Evolutionary conservation across 2,329 filamentous ascomycete genomes (phyloP), one percentile per base, ranked within the genome.

Genomic region (Ophiognomonia clavigignenti-juglandacearum): DNA sequence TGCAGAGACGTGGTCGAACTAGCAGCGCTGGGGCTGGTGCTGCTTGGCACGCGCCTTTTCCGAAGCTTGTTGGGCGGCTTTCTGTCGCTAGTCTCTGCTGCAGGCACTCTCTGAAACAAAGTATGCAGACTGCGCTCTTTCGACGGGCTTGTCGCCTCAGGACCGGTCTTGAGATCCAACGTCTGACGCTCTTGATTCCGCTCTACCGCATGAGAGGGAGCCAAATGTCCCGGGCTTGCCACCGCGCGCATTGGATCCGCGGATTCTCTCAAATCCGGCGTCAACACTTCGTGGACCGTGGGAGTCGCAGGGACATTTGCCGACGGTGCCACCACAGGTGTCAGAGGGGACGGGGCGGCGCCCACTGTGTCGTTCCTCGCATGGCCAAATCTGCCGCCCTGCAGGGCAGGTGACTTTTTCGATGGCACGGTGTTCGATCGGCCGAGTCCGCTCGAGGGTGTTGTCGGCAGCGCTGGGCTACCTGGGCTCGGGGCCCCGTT

Each of bases 361-460:
- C 63, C 53, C 47, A 45, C 56, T 41, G 39, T 54, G 51, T 55
- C 62, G 20, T 52, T 53, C 43, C 55, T 58, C 41, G 56, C 66
- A 65, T 51, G 75, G 26, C 79, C 75, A 57, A 90, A 86, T n/a
- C 86, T 78, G 6, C 78, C 77, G 2, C 82, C 77, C 34, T 80
- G 73, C 36, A 91, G 66, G 8, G 80, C 82, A 7, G 89, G 88
- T 0, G 89, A 93, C 62, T 86, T 85, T 62, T 95, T 95, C 0
- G 92, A 93, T 1, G 93, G 93, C 13, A 97, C 75, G 3, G 93
- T 98, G 62, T 97, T 97, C 68, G 92, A 96, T 48, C 80, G 73
- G 34, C 67, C 71, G 16, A 83, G 62, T 14, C 75, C 72, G 38
- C 81, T 72, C 1, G 76, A 76, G 1, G 84, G 75, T 2, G 78